Evolutionary conservation across 1,284 basidiomycete genomes (phyloP), one percentile per base, ranked within the genome.

Genomic region (Leccinum subfulvum): DNA sequence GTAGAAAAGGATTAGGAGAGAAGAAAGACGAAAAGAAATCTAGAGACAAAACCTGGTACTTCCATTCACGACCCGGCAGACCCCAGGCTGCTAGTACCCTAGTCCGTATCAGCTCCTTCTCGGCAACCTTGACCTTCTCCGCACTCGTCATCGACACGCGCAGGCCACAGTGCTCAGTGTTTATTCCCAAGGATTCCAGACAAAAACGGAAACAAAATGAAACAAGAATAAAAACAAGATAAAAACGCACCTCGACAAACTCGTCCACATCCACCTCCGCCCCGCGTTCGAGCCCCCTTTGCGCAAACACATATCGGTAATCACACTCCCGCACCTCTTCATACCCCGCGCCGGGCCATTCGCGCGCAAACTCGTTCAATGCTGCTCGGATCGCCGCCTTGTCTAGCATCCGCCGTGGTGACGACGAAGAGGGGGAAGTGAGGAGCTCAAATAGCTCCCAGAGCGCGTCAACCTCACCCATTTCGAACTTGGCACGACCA

Each of bases 261-360:
- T 91, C 89, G 69, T 94, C 87, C 70, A 91, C 86, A 66, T 87
- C 86, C 54, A 94, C 75, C 23, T 82, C 82, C 47, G 77, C 75
- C 68, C 80, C 79, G 41, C 75, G 76, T 60, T 79, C 78, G 72
- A 91, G 85, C 54, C 90, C 91, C 58, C 89, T 88, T 75, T 94
- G 91, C 62, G 85, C 82, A 49, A 94, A 78, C 26, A 94, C 90
- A 68, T 88, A 87, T 33, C 88, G 84, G 58, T 88, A 84, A 44
- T 91, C 85, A 70, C 89, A 85, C 60, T 75, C 71, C 49, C 80
- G 74, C 39, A 87, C 73, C 3, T 75, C 79, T 66, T 81, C 83
- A 66, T 87, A 89, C 18, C 77, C 79, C 1, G 77, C 79, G 14
- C 81, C 84, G 0, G 80, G 79, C 77, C 78, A 72, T 72, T 79